phyloP scores from a whole-genome alignment of 1,284 basidiomycete species.

The Ceratobasidium sp. region DNA sequence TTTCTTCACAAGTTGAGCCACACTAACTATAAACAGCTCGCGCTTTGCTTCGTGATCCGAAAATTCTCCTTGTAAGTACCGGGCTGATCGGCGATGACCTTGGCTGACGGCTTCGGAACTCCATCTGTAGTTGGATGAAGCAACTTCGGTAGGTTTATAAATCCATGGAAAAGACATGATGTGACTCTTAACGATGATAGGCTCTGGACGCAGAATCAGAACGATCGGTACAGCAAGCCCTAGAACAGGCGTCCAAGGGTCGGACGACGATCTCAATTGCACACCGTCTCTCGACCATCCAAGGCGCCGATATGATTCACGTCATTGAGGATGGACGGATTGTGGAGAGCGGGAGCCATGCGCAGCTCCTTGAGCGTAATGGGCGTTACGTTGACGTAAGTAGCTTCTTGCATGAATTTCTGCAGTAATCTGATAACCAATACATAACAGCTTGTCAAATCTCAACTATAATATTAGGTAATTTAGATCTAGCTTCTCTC shows the following conservation, averaged over 20 bases:
- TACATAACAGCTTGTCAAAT: neutral
- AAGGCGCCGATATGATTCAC: slow-evolving; percentile 50
- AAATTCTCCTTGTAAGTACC: slow-evolving; percentile 51
- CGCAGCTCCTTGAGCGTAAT: slow-evolving; percentile 48
- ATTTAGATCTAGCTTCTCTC: too few relatives aligned
- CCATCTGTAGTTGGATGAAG: slow-evolving; percentile 47
- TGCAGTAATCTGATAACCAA: neutral
- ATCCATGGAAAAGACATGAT: neutral
- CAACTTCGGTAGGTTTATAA: slow-evolving; percentile 45
- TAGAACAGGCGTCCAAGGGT: slow-evolving; percentile 51
- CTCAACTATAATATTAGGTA: neutral
- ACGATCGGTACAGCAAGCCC: slow-evolving; percentile 52
- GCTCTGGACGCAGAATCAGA: slow-evolving; percentile 50
- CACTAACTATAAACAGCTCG: slow-evolving; percentile 45
- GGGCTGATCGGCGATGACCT: neutral
- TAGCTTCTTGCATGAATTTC: neutral
- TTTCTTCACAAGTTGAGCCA: neutral
- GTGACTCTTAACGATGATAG: slow-evolving; percentile 25
- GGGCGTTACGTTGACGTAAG: slow-evolving; percentile 50
- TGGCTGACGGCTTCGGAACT: neutral
- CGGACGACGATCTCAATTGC: slow-evolving; percentile 51
- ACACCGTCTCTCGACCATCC: slow-evolving; percentile 51
- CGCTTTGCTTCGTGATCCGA: slow-evolving; percentile 52
- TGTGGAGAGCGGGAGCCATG: slow-evolving; percentile 51
- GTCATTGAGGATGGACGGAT: slow-evolving; percentile 53